Conservation (phyloP, 2,329 filamentous ascomycete species). For the Aspergillus tubingensis region DNA sequence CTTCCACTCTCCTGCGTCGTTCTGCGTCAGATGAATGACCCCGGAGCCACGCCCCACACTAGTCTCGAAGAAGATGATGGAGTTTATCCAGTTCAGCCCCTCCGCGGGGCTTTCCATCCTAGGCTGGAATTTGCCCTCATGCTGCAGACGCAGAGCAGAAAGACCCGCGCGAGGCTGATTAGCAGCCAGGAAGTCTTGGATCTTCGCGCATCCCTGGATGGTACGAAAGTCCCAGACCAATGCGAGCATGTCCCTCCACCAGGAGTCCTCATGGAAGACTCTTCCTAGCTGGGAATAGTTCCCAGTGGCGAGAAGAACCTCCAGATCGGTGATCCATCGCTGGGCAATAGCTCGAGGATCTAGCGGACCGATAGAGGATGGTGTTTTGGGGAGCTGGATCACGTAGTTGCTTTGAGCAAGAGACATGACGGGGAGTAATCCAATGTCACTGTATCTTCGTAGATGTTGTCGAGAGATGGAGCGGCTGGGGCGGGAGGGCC, state of each 20-base stretch:
- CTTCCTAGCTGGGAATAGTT: slow-evolving; percentile 19
- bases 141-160: slow-evolving; percentile 34
- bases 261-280: slow-evolving; percentile 42
- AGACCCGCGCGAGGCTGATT: slow-evolving; percentile 31
- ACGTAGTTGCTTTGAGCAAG: background rate
- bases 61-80: slow-evolving; percentile 46
- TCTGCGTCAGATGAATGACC: slow-evolving; percentile 38
- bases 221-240: slow-evolving; percentile 45
- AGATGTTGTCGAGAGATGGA: background rate
- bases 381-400: background rate
- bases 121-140: slow-evolving; percentile 36
- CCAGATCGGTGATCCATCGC: slow-evolving; percentile 35
- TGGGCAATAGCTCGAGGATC: slow-evolving; percentile 32
- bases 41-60: slow-evolving; percentile 39
- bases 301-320: slow-evolving; percentile 24
- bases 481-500: background rate
- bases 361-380: background rate
- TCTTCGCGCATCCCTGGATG: slow-evolving; percentile 32
- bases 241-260: slow-evolving; percentile 45
- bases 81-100: slow-evolving; percentile 37
- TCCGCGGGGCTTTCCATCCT: slow-evolving; percentile 30
- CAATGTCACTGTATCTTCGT: background rate
- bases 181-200: slow-evolving; percentile 33
- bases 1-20: slow-evolving; percentile 36
- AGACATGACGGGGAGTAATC: background rate